phyloP scores from a whole-genome alignment of 768 basidiomycete species.

The Boletus rex-veris region DNA sequence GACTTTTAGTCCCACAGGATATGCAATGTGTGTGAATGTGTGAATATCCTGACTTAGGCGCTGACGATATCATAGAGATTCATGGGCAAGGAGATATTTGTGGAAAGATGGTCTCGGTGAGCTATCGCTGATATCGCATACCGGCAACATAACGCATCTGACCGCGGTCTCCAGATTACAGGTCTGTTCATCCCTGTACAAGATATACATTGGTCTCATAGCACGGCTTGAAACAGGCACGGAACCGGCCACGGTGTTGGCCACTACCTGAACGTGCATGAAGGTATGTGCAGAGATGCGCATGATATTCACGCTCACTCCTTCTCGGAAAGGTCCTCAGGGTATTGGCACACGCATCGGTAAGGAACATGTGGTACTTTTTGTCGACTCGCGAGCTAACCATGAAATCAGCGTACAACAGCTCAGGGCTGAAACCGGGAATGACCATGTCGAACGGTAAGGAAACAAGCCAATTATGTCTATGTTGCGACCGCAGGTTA shows the following conservation, averaged over 20 bases:
- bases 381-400: not conserved
- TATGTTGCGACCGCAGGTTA: not conserved
- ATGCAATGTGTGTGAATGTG: slow-evolving; percentile 43
- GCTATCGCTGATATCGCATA: slow-evolving; percentile 11
- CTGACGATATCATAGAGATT: slow-evolving; percentile 50
- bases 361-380: slow-evolving; percentile 5
- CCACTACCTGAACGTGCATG: slow-evolving; percentile 91
- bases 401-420: slow-evolving; percentile 56
- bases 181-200: slow-evolving; percentile 32
- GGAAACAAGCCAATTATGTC: not conserved
- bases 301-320: slow-evolving; percentile 2
- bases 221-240: slow-evolving; percentile 47
- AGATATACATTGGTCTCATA: not conserved
- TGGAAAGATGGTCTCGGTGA: slow-evolving; percentile 88
- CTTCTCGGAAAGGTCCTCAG: slow-evolving; percentile 44
- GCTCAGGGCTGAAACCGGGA: slow-evolving; percentile 67
- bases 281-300: slow-evolving; percentile 38
- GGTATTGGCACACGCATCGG: slow-evolving; percentile 47
- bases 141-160: not conserved
- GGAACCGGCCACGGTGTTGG: slow-evolving; percentile 96
- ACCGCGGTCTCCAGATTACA: slow-evolving; percentile 44
- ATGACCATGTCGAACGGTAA: slow-evolving; percentile 87
- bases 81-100: slow-evolving; percentile 71
- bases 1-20: slow-evolving; percentile 38
- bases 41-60: not conserved